Base-by-base conservation (phyloP, 2,329 filamentous ascomycete genomes). In the Chaetomiaceae sp. region DNA sequence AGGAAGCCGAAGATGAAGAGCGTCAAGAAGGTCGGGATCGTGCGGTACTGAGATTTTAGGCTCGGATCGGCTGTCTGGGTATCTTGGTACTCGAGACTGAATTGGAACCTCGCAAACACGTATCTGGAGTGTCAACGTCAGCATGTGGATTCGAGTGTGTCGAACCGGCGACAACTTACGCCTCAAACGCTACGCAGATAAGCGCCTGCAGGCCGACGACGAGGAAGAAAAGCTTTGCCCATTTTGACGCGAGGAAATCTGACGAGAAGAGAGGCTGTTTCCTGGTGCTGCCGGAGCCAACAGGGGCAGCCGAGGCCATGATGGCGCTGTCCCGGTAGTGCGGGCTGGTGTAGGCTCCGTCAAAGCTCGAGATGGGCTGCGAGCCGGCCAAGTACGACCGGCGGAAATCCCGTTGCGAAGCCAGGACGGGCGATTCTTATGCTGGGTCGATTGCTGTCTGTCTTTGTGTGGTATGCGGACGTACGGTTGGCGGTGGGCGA, bases 1-100 rank as follows among this genome's bases (percentile, higher is more conserved):
- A 99, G 71, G 73, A 95, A 97, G 57, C 90, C 94, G 70, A 99
- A 96, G 69, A 96, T 96, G 76, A 97, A 96, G 43, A 99, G 83
- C 22, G 92, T 90, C 54, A 99, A 79, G 72, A 96, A 97, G 34
- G 92, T 97, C 23, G 94, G 92, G 59, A 99, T 96, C 0, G 91
- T 85, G 66, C 79, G 80, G 63, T 78, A 76, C 58, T 83, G 79
- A 12, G 82, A 77, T 59, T 82, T 69, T 73, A 75, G 45, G 44
- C 68, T 73, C 36, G 50, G 46, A 4, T 19, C 9, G 29, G 55
- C 14, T 17, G 64, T 58, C 27, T 72, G 67, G 53, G 72, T 65
- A 39, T 74, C 66, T 42, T 75, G 71, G 12, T 68, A 61, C 33
- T 60, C 59, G 11, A 87, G 70, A 58, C 77, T 83, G 39, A 72